Conservation (phyloP, 176 grass and related monocot genomes). For the Aegilops tauschii region DNA sequence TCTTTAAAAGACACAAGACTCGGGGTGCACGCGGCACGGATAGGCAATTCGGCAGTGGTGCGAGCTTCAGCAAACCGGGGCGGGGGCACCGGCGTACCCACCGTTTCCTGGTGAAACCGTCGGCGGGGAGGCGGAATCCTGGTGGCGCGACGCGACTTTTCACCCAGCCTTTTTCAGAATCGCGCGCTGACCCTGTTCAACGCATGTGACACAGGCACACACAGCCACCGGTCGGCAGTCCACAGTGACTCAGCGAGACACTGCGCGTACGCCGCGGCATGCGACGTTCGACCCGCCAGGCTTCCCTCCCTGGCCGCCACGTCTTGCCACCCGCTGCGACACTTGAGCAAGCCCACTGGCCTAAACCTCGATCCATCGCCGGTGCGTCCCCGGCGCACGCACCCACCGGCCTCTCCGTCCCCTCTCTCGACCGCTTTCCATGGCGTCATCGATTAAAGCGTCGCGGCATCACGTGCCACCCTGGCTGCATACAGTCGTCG, state of each 20-base stretch:
- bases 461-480: not conserved
- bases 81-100: not conserved
- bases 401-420: not conserved
- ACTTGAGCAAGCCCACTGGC: not conserved
- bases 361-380: not conserved
- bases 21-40: no score
- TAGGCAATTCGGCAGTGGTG: no score
- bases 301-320: not conserved
- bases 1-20: no score
- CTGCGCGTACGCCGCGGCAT: not conserved
- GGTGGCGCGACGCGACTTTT: not conserved
- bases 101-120: not conserved
- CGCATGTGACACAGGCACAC: not conserved
- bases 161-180: not conserved
- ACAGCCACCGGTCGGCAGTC: not conserved
- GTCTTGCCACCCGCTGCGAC: not conserved
- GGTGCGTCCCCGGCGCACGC: not conserved
- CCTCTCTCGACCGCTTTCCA: not conserved
- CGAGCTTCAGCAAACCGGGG: not conserved
- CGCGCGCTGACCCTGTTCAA: constrained; percentile 19
- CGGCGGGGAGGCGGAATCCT: not conserved
- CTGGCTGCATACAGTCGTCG: not conserved
- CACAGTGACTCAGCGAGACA: not conserved
- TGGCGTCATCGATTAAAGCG: not conserved
- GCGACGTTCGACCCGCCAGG: not conserved